These are phyloP conservation scores for Tetradesmus obliquus DNA, from an alignment of 139 green algal genomes.

Conservation along the genomic window DNA sequence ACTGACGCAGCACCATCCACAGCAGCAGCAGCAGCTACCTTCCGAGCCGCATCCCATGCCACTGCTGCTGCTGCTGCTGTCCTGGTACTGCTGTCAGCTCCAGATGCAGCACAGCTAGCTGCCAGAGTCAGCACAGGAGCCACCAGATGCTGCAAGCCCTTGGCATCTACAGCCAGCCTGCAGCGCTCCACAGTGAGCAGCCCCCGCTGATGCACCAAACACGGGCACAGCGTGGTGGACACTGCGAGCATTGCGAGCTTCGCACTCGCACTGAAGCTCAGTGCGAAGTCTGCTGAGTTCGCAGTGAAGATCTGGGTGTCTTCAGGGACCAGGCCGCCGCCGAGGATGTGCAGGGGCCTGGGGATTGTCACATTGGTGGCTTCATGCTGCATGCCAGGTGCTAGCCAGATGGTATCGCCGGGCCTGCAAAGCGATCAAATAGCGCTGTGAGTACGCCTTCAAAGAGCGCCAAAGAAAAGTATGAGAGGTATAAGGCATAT, in stretches of 20 bases:
- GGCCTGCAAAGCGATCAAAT: conserved; percentile 3
- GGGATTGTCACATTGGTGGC: conserved; percentile 45
- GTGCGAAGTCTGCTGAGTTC: conserved; percentile 23
- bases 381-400: conserved; percentile 41
- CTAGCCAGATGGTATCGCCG: conserved; percentile 55
- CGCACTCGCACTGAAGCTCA: conserved; percentile 51
- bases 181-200: conserved; percentile 50
- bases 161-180: conserved; percentile 38
- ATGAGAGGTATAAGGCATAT: no score
- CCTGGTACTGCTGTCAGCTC: neutral
- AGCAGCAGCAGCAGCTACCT: neutral
- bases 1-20: neutral
- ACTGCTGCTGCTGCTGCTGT: conserved; percentile 12
- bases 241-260: conserved; percentile 54
- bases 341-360: conserved; percentile 53
- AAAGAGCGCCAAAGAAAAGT: no score
- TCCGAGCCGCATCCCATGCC: neutral
- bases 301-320: conserved; percentile 36
- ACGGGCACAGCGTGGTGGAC: conserved; percentile 29
- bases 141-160: conserved; percentile 53
- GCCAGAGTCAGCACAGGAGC: conserved; percentile 51
- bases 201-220: conserved; percentile 49
- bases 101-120: neutral
- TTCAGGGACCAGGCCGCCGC: conserved; percentile 36
- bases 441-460: neutral